Evolutionary conservation across 306 rosid genomes (phyloP), one percentile per base, ranked within the genome.

Genomic region (Datisca glomerata): DNA sequence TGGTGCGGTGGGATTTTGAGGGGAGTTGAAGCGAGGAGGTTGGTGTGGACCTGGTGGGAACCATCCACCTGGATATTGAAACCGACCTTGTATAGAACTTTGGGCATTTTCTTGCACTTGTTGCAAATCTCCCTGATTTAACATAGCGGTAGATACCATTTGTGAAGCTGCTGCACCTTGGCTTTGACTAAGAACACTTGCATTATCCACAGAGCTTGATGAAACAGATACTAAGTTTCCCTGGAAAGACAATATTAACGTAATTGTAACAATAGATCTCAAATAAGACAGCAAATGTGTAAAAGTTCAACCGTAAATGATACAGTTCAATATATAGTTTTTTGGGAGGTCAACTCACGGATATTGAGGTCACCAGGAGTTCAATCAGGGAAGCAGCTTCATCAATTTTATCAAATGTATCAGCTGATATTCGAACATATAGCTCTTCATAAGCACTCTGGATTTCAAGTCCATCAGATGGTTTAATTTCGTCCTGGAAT

Each of bases 371-470:
- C 57, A 89, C 51, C 22, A 89, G 69, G 49, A 89, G 65, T 58
- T 84, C 92, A 57, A 89, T 71, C 21, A 89, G 73, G 23, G 95
- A 76, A 61, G 74, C 69, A 9, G 98, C 91, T 10, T 91, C 86
- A 62, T 84, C 98, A 43, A 89, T 75, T 73, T 89, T 78, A 55
- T 84, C 98, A 61, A 65, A 89, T 65, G 78, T 75, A 45, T 89
- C 95, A 54, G 93, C 98, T 53, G 91, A 72, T 57, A 84, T 52
- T 42, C 61, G 61, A 59, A 80, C 81, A 19, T 57, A 56, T 47
- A 89, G 68, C 52, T 89, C 87, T 59, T 78, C 69, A 66, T 74
- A 78, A 56, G 61, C 51, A 59, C 65, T 28, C 37, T 63, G 85
- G 43, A 57, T 25, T 44, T 70, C 72, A 47, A 56, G 70, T 54